Percentiles rank a stretch among this genome's conserved stretches.
phyloP scores from a whole-genome alignment of 2,329 filamentous ascomycete species.

The Neophaeococcomyces mojaviensis region DNA sequence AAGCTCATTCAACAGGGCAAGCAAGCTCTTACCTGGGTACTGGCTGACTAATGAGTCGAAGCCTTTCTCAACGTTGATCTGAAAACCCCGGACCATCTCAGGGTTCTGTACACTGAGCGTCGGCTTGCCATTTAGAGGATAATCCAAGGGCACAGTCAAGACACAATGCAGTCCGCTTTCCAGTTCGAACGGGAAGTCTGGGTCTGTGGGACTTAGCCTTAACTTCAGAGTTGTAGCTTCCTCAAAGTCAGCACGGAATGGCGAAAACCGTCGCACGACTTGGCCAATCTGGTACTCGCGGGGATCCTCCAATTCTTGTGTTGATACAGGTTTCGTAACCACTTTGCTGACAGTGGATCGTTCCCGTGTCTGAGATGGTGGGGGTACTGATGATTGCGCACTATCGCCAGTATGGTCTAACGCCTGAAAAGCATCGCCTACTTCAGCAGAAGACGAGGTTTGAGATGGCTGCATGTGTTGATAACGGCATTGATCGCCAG shows the following conservation, averaged over 20 bases:
- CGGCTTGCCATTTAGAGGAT: slow-evolving; percentile 51
- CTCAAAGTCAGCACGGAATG: slow-evolving; percentile 39
- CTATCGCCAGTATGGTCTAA: background rate
- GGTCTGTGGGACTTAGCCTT: slow-evolving; percentile 64
- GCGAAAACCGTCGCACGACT: slow-evolving; percentile 58
- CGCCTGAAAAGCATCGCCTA: slow-evolving; percentile 13
- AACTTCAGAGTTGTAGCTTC: slow-evolving; percentile 55
- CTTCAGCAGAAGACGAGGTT: slow-evolving; percentile 25
- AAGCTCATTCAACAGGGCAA: slow-evolving; percentile 60
- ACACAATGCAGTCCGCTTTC: slow-evolving; percentile 58
- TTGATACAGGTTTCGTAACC: slow-evolving; percentile 55
- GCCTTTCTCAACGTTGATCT: slow-evolving; percentile 68
- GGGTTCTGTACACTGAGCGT: slow-evolving; percentile 58
- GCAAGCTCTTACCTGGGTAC: slow-evolving; percentile 49
- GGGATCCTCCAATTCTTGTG: slow-evolving; percentile 58
- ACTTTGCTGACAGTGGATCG: slow-evolving; percentile 17
- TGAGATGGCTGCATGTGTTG: slow-evolving; percentile 30
- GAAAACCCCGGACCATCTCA: slow-evolving; percentile 63
- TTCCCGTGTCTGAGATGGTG: slow-evolving; percentile 9
- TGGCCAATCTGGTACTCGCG: slow-evolving; percentile 69
- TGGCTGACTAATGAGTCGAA: slow-evolving; percentile 59
- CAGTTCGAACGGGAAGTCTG: slow-evolving; percentile 75
- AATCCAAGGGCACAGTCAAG: slow-evolving; percentile 56
- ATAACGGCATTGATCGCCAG: slow-evolving; percentile 45
- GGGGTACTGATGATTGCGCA: background rate